phyloP scores from a whole-genome alignment of 192 early-diverging fungal genomes.

The Phlyctochytrium planicorne region DNA sequence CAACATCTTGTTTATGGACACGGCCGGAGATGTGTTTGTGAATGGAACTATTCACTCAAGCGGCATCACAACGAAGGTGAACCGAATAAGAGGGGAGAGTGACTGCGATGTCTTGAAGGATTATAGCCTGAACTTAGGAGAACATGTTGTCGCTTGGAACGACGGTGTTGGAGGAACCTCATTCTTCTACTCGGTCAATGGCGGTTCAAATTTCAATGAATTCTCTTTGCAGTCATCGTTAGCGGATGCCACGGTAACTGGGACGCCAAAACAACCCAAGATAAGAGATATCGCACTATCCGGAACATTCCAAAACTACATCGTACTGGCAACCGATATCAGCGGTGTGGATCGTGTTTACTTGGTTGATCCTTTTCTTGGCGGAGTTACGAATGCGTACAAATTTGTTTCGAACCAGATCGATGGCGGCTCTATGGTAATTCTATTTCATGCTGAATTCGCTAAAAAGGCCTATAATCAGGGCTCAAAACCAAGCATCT shows the following conservation, averaged over 20 bases:
- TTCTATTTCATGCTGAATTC: background rate
- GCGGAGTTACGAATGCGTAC: too few relatives aligned
- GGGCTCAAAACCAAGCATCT: background rate
- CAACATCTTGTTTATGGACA: background rate
- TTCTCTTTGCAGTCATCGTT: background rate
- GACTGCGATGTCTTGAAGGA: background rate
- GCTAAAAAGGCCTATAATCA: background rate
- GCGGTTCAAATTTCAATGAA: too few relatives aligned
- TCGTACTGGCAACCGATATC: constrained; percentile 12
- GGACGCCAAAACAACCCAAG: background rate
- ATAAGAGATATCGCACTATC: constrained; percentile 14
- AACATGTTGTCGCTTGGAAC: background rate
- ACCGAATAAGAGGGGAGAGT: background rate
- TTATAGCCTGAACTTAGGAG: background rate
- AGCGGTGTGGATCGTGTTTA: background rate
- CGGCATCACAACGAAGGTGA: background rate
- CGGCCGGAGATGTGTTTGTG: background rate
- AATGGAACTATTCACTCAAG: too few relatives aligned
- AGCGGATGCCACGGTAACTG: background rate
- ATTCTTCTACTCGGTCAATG: background rate
- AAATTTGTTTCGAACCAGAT: too few relatives aligned
- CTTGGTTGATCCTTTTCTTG: constrained; percentile 2
- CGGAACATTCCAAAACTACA: background rate
- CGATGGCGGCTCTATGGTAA: too few relatives aligned
- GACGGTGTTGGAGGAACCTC: background rate